Base-by-base conservation (phyloP, 2,329 filamentous ascomycete species). In the Blumeria hordei region DNA sequence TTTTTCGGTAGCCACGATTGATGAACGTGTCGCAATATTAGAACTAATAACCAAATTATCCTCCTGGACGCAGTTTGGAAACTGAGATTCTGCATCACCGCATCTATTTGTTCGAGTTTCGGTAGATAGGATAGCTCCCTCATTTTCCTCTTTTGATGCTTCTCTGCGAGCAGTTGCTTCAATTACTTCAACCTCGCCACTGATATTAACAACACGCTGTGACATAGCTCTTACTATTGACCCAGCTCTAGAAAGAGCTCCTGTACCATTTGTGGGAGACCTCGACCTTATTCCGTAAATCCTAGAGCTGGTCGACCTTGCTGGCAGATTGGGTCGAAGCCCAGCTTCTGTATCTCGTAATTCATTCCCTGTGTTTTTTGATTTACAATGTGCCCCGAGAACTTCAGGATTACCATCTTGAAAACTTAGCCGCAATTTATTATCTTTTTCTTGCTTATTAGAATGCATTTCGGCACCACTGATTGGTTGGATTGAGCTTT, bases 131-230 rank as follows among this genome's bases (percentile, higher is more conserved):
- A 37, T 49, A 16, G 49, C 56, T 32, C 55, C 55, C 6, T 54
- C 55, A 41, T 55, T 58, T 9, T 54, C 54, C n/a, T 49, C 54
- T 16, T n/a, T 44, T 8, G 21, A 36, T 36, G 63, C 60, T 53
- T 65, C 58, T 59, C 65, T 57, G 56, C 62, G 58, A 64, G 63
- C 45, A 63, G 60, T 80, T 58, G 83, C 80, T 65, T 94, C 87
- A 14, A 88, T 73, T 18, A 85, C 71, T 62, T 95, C 86, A 4
- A 82, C 83, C 63, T 96, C 92, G 65, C 94, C 94, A 68, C 88
- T 94, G 62, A 98, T 77, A 64, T 96, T 96, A 64, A 98, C 92
- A 55, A 98, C 88, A 71, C 92, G 86, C 70, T 95, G 88, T 35
- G 93, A 96, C 80, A 98, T 94, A 58, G 79, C 79, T 60, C 83